Evolutionary conservation across 108 stramenopile species (phyloP).

Genomic region (Aurantiochytrium sp.): DNA sequence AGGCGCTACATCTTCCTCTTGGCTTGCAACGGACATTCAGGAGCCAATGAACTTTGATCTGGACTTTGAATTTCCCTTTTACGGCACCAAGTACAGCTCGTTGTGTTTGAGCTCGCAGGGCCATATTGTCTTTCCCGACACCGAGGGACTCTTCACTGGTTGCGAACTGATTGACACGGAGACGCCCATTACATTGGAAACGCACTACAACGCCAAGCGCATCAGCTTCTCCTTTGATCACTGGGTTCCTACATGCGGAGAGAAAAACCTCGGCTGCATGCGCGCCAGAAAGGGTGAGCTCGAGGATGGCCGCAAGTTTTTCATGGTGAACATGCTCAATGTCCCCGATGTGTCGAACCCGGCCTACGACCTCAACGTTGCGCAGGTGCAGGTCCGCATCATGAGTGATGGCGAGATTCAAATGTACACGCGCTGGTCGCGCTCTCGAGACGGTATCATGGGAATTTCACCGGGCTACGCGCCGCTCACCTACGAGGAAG

Average conservation of each 20-base stretch:
- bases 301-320: too few species aligned
- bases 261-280: background rate
- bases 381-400: background rate
- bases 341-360: background rate
- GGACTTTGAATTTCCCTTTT: background rate
- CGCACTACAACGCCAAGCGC: background rate
- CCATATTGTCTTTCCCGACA: background rate
- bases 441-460: background rate
- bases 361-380: background rate
- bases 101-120: background rate
- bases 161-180: background rate
- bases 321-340: too few species aligned
- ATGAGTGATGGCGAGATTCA: background rate
- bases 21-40: too few species aligned
- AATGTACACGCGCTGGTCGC: background rate
- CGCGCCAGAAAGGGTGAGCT: too few species aligned
- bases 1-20: background rate
- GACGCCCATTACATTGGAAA: background rate
- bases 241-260: background rate
- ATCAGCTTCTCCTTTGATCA: background rate
- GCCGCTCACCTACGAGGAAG: background rate
- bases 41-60: background rate
- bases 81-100: background rate
- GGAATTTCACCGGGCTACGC: background rate
- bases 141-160: background rate